Evolutionary conservation across 176 grass and related monocot genomes (phyloP).

Genomic region (Leersia perrieri): DNA sequence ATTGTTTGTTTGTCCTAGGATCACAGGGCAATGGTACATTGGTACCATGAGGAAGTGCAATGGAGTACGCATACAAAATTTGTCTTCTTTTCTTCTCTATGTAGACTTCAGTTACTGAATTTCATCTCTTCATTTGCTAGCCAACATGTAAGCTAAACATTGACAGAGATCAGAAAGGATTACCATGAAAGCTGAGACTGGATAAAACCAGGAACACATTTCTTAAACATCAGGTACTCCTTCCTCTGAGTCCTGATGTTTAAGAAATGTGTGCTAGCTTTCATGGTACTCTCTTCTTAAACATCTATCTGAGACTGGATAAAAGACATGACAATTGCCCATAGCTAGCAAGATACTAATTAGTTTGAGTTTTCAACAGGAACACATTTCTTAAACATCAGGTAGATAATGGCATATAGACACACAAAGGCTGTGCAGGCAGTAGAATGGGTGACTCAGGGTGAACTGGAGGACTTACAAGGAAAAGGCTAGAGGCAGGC

Average conservation of each 20-base stretch:
- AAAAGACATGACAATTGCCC: background rate
- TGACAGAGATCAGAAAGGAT: background rate
- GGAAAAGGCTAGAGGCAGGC: background rate
- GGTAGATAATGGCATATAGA: background rate
- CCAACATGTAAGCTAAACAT: background rate
- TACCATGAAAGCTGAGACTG: background rate
- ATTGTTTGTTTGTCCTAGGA: slow-evolving; percentile 16
- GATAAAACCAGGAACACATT: too few relatives aligned
- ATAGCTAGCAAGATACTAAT: background rate
- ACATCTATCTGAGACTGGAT: background rate
- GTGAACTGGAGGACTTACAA: background rate
- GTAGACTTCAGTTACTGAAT: background rate
- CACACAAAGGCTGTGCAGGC: background rate
- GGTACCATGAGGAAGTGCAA: slow-evolving; percentile 22
- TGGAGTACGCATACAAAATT: background rate
- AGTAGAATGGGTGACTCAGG: background rate
- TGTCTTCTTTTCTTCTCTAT: background rate
- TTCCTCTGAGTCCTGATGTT: too few relatives aligned
- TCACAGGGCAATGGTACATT: slow-evolving; percentile 10
- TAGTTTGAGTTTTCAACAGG: background rate
- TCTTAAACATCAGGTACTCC: too few relatives aligned
- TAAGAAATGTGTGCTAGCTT: too few relatives aligned
- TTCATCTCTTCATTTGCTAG: background rate
- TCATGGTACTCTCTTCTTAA: too few relatives aligned
- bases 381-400: background rate